A percentile compares a stretch with the other conserved stretches of the same genome.
Evolutionary conservation across 257 asterid genomes (phyloP).

Genomic region (Rubia yunnanensis): DNA sequence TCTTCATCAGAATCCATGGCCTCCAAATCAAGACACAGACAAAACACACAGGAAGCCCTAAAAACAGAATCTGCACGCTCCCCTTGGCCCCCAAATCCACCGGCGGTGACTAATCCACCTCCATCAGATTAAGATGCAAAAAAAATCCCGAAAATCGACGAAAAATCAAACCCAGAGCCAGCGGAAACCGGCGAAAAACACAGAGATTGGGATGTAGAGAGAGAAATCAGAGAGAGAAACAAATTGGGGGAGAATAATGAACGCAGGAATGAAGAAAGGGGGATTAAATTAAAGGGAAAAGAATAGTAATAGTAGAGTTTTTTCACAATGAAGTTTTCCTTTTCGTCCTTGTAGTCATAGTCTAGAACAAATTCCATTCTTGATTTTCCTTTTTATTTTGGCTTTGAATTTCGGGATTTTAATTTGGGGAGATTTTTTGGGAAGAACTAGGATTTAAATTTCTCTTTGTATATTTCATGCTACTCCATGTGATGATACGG

Average conservation of each 20-base stretch:
- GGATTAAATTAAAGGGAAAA: constrained; percentile 4
- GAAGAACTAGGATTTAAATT: not conserved
- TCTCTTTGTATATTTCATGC: not conserved
- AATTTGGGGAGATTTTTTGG: not conserved
- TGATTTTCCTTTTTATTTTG: constrained; percentile 4
- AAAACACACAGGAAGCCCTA: constrained; percentile 30
- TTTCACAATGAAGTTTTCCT: constrained; percentile 13
- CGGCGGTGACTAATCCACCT: not conserved
- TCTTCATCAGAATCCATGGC: constrained; percentile 88
- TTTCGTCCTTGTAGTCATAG: constrained; percentile 11
- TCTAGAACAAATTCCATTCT: constrained; percentile 14
- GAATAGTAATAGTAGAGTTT: constrained; percentile 5
- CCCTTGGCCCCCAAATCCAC: constrained; percentile 6
- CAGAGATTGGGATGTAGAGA: constrained; percentile 11
- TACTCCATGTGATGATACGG: not conserved
- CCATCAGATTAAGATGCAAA: not conserved
- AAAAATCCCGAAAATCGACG: constrained; percentile 1
- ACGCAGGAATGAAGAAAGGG: not conserved
- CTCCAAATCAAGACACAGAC: constrained; percentile 25
- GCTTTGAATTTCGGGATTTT: not conserved
- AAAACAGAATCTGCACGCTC: constrained; percentile 11
- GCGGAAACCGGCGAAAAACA: not conserved
- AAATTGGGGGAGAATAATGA: constrained; percentile 15
- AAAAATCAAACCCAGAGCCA: not conserved
- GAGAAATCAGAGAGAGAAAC: constrained; percentile 12